Base-by-base conservation (phyloP, 2,329 filamentous ascomycete species). In the Tolypocladium album region DNA sequence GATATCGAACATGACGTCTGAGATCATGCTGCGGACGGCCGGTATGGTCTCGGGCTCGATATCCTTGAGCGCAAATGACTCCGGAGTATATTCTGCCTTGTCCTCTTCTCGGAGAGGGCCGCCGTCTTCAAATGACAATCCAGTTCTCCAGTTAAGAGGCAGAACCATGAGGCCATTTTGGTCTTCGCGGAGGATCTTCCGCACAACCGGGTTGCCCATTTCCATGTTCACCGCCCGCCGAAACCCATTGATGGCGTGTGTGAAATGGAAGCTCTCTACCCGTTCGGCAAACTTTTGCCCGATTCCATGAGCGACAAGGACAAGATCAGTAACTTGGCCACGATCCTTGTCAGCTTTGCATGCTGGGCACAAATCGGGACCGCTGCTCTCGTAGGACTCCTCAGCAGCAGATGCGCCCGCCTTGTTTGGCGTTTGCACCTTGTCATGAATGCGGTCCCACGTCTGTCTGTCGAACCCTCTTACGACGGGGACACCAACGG, bases 1-100 rank as follows among this genome's bases (percentile, higher is more conserved):
- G 57, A 99, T 93, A 71, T 99, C 94, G 57, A 97, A 88, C 91
- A 99, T 97, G 67, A 99, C 91, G 71, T 99, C 94, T 50, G 90
- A 95, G 62, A 99, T 95, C 70, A 99, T 86, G 69, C 89, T 90
- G 55, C 94, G 87, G n/a, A 99, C 88, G 0, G 90, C 92, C 0
- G 93, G 92, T 38, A 99, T 90, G 0, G 90, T 94, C 50, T 87
- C 84, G 1, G 92, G 92, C 6, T 96, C 96, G 65, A 99, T 97
- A 66, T 97, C 92, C 66, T 92, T 89, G 17, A 99, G 79, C 0
- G 75, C 72, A 65, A 82, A 83, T 45, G 87, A 87, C 39, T 84
- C 79, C 4, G 82, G 76, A 2, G 82, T 79, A 59, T 86, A 79
- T n/a, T 78, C 72, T 8, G 72, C 72, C 60, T 79, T 77, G 56